These are phyloP conservation scores for Colletotrichum tropicale DNA, from an alignment of 2,329 filamentous ascomycete genomes.

Conservation along the genomic window DNA sequence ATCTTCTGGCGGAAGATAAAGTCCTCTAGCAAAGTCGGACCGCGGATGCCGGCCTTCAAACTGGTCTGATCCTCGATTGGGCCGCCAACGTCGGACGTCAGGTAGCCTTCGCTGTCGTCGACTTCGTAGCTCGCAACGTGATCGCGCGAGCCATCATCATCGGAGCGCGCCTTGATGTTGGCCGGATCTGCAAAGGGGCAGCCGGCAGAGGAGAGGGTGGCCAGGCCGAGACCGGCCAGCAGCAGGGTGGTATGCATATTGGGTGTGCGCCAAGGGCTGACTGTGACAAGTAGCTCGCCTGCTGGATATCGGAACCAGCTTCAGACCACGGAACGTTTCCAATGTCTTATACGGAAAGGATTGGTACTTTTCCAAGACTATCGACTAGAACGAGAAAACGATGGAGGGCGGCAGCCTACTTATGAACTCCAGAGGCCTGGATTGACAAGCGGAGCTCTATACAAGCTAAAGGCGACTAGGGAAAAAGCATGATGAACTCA, in stretches of 20 bases:
- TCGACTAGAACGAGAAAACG: neutral
- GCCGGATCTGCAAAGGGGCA: slow-evolving; percentile 37
- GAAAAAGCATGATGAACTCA: neutral
- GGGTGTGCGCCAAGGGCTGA: neutral
- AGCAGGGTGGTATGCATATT: slow-evolving; percentile 13
- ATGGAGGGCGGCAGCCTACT: neutral
- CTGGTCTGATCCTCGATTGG: slow-evolving; percentile 71
- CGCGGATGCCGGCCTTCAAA: slow-evolving; percentile 69
- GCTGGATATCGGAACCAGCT: neutral
- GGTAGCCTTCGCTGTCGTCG: slow-evolving; percentile 58
- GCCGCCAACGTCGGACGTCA: slow-evolving; percentile 72
- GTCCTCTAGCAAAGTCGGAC: slow-evolving; percentile 73
- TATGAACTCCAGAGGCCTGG: neutral
- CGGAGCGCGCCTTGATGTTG: slow-evolving; percentile 5
- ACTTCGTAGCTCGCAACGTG: slow-evolving; percentile 43
- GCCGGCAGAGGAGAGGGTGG: slow-evolving; percentile 21
- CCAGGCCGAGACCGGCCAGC: slow-evolving; percentile 28
- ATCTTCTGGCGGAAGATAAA: slow-evolving; percentile 77
- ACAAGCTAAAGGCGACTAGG: neutral
- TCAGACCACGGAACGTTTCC: neutral
- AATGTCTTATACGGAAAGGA: neutral
- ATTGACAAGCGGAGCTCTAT: neutral
- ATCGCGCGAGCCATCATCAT: slow-evolving; percentile 28
- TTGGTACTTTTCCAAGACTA: neutral
- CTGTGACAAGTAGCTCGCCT: neutral